Base-by-base conservation (phyloP, 371 early-diverging fungal species). In the Rhizopus arrhizus region DNA sequence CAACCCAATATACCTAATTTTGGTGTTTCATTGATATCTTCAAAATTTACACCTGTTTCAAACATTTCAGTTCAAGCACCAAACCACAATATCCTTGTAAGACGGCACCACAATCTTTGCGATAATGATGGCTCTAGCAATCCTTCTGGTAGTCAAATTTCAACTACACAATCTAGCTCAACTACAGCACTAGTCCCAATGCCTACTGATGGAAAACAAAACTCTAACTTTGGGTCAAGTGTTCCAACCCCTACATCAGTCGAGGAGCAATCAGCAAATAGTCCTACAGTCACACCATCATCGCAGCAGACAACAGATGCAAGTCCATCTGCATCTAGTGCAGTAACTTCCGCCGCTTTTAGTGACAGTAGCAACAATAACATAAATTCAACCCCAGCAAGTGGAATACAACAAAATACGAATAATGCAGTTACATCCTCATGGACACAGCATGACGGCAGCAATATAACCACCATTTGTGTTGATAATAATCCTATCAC, bases 31-130 rank as follows among this genome's bases (percentile, higher is more conserved):
- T 29, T 48, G 31, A 8, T 48, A 10, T 31, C 48, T 29, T 5
- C 48, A 22, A 15, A 48, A 5, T 48, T 48, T 48, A 48, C 48
- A 4, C 48, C 48, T 31, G 31, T 48, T 8, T 48, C 48, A 29
- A 48, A 48, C 29, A 48, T 48, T 28, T 48, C 48, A 29, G 22
- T 48, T 22, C 48, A 48, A 29, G 48, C 48, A 3, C 29, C 48
- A 2, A 22, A 29, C 29, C 48, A 48, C 16, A 48, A 0, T 12
- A 28, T 29, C 28, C 6, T 48, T 28, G 29, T 10, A 5, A 48
- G 28, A 48, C 22, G 48, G 28, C 48, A 48, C 29, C 48, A 48
- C 28, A 6, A 15, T 9, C 48, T 29, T 29, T 48, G 48, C 12
- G 5, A 48, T 48, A 29, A 48, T 29, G 22, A 48, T 3, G 48